A percentile compares a stretch with the other conserved stretches of the same genome.
phyloP scores from a whole-genome alignment of 257 asterid species.

The Solanum sitiens region DNA sequence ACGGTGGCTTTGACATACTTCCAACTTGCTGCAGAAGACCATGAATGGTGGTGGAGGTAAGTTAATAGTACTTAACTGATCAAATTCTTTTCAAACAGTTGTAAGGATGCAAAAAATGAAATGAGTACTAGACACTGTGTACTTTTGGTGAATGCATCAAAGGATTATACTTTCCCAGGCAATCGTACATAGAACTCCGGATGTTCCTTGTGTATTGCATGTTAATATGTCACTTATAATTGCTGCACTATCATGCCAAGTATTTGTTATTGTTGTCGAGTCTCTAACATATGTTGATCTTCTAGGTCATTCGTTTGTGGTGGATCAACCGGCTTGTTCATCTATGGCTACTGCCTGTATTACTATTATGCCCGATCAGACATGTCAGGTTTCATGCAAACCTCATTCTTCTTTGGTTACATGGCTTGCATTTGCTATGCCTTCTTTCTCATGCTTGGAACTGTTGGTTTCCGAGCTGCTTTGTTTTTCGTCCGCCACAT shows the following conservation, averaged over 20 bases:
- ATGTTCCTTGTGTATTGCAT: background rate
- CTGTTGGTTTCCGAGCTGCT: conserved; percentile 24
- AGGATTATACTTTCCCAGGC: background rate
- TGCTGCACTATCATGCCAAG: background rate
- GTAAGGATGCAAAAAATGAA: background rate
- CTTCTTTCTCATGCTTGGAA: conserved; percentile 25
- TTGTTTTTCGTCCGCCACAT: conserved; percentile 21
- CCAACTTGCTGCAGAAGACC: conserved; percentile 27
- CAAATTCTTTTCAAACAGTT: background rate
- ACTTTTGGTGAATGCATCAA: background rate
- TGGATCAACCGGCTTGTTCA: conserved; percentile 24
- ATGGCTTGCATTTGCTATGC: conserved; percentile 24
- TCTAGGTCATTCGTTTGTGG: conserved; percentile 20
- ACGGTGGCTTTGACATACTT: conserved; percentile 20
- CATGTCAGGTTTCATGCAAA: conserved; percentile 28
- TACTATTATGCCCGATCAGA: conserved; percentile 19
- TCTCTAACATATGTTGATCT: background rate
- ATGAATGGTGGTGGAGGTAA: conserved; percentile 30
- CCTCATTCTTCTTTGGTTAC: conserved; percentile 23
- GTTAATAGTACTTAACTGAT: background rate
- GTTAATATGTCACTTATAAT: background rate
- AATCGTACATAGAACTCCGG: background rate
- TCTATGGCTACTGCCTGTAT: conserved; percentile 20
- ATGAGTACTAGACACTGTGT: background rate
- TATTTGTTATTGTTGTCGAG: background rate